Evolutionary conservation across 140 eudicot genomes (phyloP), one percentile per base, ranked within the genome.

Genomic region (Cichorium intybus): DNA sequence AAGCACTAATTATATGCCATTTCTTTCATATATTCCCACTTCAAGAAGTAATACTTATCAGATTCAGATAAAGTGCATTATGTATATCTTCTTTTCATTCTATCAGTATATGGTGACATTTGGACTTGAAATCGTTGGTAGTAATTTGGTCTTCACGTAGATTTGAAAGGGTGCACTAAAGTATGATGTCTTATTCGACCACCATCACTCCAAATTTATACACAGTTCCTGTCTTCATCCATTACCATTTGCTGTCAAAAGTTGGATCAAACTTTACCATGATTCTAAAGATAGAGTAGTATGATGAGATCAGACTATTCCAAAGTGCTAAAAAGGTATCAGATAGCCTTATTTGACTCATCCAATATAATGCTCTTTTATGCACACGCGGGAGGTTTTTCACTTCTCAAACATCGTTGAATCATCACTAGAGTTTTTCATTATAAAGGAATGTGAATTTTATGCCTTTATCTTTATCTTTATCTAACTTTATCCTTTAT

Each of bases 311-410:
- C 51, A 73, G 41, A 56, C 37, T 34, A 54, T 67, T 24, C 55
- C 7, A 46, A 47, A 43, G 67, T 65, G 47, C 46, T 56, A 46
- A 24, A 65, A 56, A 66, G 78, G 60, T 71, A 64, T 60, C 47
- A 71, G 77, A 71, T 71, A 65, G 60, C 77, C 74, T 65, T 65
- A 65, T 50, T 77, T 71, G 78, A 77, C 82, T 68, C 70, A 71
- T 71, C 78, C 78, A 65, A 72, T 60, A 64, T 49, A 34, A 56
- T 47, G 56, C 28, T 67, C 74, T 60, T 75, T 68, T 26, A 37
- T 28, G 69, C 74, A 77, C 73, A 77, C 73, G 70, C 74, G 66
- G 74, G 74, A 53, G 70, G 70, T 67, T 71, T 77, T 71, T 77
- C 78, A 61, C 77, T 77, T 64, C 82, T 64, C 56, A 65, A 65